Base-by-base conservation (phyloP, 768 basidiomycete species). In the Lyophyllum decastes region DNA sequence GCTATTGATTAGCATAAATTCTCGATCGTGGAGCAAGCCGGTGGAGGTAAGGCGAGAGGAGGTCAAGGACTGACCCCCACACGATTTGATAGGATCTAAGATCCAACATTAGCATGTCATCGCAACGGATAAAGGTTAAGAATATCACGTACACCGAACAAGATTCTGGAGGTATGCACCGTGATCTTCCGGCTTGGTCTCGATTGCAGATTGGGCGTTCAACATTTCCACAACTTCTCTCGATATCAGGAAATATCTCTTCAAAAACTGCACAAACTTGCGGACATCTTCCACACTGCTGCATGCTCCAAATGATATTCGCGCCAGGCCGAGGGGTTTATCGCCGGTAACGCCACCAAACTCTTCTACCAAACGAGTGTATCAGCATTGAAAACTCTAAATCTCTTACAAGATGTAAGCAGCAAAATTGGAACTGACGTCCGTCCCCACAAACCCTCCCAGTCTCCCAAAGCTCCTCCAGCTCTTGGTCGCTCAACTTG, bases 391-490 rank as follows among this genome's bases (percentile, higher is more conserved):
- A 19, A 21, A n/a, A 10, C 30, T 4, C 16, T 26, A 12, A 35
- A 49, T 17, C 3, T 24, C 14, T 12, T 17, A 38, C 4, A 16
- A 38, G 14, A 21, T 10, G 30, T 5, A 30, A 4, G 10, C 4
- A 30, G 30, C 30, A 10, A 30, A 30, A 30, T 4, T 4, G 10
- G 10, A 17, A 47, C 57, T n/a, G 17, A 62, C 57, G 57, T 49
- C 50, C 57, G n/a, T 62, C 61, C 2, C 61, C 61, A 47, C 61
- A 62, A 17, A 59, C 54, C 44, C 61, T 58, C 7, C 61, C 61
- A 21, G 45, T 40, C 34, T 55, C 51, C 61, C 61, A 62, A 16
- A 62, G 58, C 21, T 45, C 25, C 34, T 41, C 2, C 6, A 62
- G 22, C 24, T 62, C 61, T 22, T 34, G 30, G 21, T 62, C 61